A percentile compares a stretch with the other conserved stretches of the same genome.
Evolutionary conservation across 352 stramenopile species (phyloP).

Genomic region (Globisporangium acanthophoron): DNA sequence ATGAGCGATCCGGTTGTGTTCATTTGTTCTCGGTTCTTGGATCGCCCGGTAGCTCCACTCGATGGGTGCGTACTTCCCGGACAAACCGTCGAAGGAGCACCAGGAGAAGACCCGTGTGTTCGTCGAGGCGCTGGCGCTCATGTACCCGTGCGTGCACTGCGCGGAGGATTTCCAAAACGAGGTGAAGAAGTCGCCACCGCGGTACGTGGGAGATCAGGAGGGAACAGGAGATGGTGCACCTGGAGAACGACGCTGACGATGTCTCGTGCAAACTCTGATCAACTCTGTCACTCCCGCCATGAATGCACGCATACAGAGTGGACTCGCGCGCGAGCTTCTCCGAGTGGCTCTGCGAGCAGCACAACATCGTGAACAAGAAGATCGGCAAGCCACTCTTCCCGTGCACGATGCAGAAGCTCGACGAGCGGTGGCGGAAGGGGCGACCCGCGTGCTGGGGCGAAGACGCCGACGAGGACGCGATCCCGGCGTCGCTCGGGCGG

Average conservation of each 20-base stretch:
- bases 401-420: constrained; percentile 91
- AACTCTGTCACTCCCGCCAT: background rate
- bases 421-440: constrained; percentile 94
- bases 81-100: constrained; percentile 89
- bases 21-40: background rate
- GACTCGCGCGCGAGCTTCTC: constrained; percentile 91
- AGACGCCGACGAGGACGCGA: constrained; percentile 28
- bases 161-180: constrained; percentile 93
- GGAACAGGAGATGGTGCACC: no score
- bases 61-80: constrained; percentile 96
- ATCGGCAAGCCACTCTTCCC: constrained; percentile 93
- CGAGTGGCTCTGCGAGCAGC: constrained; percentile 95
- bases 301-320: constrained; percentile 37
- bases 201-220: constrained; percentile 34
- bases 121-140: constrained; percentile 87
- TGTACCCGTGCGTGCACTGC: constrained; percentile 94
- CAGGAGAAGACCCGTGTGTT: constrained; percentile 88
- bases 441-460: constrained; percentile 80
- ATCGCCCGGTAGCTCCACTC: constrained; percentile 74
- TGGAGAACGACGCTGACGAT: background rate
- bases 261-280: background rate
- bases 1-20: no score
- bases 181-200: constrained; percentile 88
- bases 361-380: constrained; percentile 98
- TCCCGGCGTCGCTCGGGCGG: constrained; percentile 21